These are phyloP conservation scores for Botryotinia globosa DNA, from an alignment of 2,329 filamentous ascomycete species.

Conservation along the genomic window DNA sequence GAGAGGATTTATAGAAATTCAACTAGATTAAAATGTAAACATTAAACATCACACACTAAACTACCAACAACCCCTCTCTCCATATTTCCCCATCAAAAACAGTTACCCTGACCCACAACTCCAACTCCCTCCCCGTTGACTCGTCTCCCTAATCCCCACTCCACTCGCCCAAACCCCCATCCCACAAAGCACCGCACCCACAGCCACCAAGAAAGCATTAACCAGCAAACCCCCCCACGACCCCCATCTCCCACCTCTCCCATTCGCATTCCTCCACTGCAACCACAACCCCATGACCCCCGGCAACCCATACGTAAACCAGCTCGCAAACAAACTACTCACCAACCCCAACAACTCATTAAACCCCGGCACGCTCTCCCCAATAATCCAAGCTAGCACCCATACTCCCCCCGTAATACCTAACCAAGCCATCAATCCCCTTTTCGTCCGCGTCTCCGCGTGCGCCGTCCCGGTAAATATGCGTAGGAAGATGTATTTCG, in stretches of 20 bases:
- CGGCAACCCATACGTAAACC: constrained; percentile 59
- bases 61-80: neutral
- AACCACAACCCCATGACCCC: constrained; percentile 50
- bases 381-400: constrained; percentile 63
- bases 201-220: constrained; percentile 19
- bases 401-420: constrained; percentile 54
- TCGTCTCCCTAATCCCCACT: neutral
- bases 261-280: constrained; percentile 42
- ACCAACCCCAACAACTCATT: constrained; percentile 62
- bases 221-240: neutral
- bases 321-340: constrained; percentile 46
- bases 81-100: neutral
- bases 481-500: constrained; percentile 63
- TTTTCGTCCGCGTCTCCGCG: constrained; percentile 48
- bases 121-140: neutral
- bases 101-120: neutral
- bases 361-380: constrained; percentile 66
- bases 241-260: constrained; percentile 21
- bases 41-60: neutral
- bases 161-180: constrained; percentile 24
- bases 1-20: neutral
- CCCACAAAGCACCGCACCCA: constrained; percentile 21
- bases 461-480: constrained; percentile 53
- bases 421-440: constrained; percentile 49
- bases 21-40: neutral